Evolutionary conservation across 108 stramenopile genomes (phyloP).

Genomic region (Conticribra weissflogii): DNA sequence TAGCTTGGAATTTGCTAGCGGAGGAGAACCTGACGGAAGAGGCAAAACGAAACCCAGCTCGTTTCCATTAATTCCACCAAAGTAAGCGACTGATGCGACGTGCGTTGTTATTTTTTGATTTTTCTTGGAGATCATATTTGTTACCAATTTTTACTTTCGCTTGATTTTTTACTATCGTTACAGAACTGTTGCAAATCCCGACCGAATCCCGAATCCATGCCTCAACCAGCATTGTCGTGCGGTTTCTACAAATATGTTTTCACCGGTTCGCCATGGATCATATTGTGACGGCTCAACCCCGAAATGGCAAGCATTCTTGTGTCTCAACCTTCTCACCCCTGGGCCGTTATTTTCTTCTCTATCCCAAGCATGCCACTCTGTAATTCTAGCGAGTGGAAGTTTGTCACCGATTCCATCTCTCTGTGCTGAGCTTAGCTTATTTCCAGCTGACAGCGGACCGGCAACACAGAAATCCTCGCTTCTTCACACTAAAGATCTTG

Average conservation of each 20-base stretch:
- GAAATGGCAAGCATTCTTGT: slow-evolving; percentile 64
- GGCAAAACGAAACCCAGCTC: slow-evolving; percentile 54
- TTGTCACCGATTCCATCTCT: slow-evolving; percentile 75
- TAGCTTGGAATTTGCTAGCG: slow-evolving; percentile 62
- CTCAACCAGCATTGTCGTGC: slow-evolving; percentile 44
- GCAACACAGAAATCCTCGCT: no score
- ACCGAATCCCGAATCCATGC: slow-evolving; percentile 44
- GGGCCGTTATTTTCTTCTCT: slow-evolving; percentile 60
- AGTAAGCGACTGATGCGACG: no score
- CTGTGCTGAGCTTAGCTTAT: slow-evolving; percentile 71
- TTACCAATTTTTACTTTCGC: no score
- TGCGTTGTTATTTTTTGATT: no score
- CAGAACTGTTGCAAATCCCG: slow-evolving; percentile 37
- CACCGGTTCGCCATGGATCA: slow-evolving; percentile 59
- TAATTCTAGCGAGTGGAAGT: slow-evolving; percentile 77
- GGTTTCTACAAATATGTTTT: slow-evolving; percentile 20
- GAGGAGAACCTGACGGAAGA: slow-evolving; percentile 28
- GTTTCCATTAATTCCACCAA: slow-evolving; percentile 54
- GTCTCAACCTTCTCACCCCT: slow-evolving; percentile 66
- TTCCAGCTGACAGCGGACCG: slow-evolving; percentile 25
- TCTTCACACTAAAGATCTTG: no score
- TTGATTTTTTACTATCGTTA: no score
- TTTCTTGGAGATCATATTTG: no score
- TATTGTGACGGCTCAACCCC: slow-evolving; percentile 54
- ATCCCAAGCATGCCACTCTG: slow-evolving; percentile 48